These are phyloP conservation scores for Flaveria bidentis DNA, from an alignment of 129 eudicot genomes.

Conservation along the genomic window DNA sequence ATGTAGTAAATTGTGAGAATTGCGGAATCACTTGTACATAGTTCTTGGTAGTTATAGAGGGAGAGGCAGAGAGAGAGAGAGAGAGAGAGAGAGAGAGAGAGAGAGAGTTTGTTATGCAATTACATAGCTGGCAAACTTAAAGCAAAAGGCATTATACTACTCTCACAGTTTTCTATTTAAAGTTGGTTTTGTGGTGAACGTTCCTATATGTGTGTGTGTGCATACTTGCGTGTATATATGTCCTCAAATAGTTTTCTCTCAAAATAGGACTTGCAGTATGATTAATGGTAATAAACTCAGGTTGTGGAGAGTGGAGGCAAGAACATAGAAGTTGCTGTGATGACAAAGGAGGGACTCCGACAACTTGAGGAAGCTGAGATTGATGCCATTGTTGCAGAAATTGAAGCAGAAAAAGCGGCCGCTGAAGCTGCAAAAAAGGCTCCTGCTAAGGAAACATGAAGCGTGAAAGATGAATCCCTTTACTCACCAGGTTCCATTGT, in stretches of 20 bases:
- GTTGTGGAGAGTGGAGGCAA: conserved; percentile 99
- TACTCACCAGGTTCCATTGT: neutral
- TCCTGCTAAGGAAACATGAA: conserved; percentile 67
- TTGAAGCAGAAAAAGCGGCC: conserved; percentile 93
- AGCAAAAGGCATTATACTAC: neutral
- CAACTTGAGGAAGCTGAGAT: conserved; percentile 97
- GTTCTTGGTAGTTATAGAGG: neutral
- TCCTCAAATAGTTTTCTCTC: neutral
- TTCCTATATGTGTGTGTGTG: neutral
- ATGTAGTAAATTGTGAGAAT: no score
- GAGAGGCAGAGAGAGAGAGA: no score
- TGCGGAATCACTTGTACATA: neutral
- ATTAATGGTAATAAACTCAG: conserved; percentile 29
- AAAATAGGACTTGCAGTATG: neutral
- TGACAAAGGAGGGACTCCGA: conserved; percentile 81
- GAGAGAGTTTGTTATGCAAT: no score
- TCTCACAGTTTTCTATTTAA: neutral
- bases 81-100: no score
- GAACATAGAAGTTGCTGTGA: conserved; percentile 92
- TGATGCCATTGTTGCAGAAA: conserved; percentile 88
- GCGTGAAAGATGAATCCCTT: neutral
- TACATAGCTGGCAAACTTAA: neutral
- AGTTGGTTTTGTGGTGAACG: neutral
- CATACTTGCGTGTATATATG: neutral
- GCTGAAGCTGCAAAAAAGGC: conserved; percentile 97